Evolutionary conservation across 306 rosid species (phyloP), one percentile per base, ranked within the genome.

Genomic region (Trifolium fragiferum): DNA sequence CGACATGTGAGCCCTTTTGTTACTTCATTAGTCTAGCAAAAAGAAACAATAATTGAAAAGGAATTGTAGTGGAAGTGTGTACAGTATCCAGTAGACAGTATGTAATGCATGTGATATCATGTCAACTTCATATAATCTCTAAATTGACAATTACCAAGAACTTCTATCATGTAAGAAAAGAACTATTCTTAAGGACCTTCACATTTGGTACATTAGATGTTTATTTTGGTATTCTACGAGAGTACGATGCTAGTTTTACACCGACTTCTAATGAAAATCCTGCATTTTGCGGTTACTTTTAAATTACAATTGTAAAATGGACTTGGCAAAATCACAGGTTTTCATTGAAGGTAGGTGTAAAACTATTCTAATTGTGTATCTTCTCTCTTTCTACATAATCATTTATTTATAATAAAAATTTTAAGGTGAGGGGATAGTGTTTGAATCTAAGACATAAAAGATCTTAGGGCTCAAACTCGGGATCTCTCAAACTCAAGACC

Each of bases 1-100:
- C 66, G 83, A 90, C 66, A 82, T 90, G 87, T 93, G 80, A 86
- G 74, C 20, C 43, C 66, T 16, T 77, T 38, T 58, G 35, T 74
- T 43, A 4, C 71, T 62, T 38, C 13, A 38, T 57, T 60, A 60
- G 23, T 51, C 32, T 37, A 38, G 61, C 54, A 41, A 16, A 65
- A 46, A 25, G 43, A 25, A 25, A 44, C 59, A 55, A 55, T n/a
- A 71, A 19, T 21, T 25, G 38, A 33, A 23, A 60, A 12, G 16
- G 25, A 60, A 73, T 64, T 66, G 72, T n/a, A 5, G 18, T 30
- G 25, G 54, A 65, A 54, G 78, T 64, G 62, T 30, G 23, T 63
- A 11, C 49, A 63, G n/a, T 10, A 27, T 47, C 63, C 15, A 5
- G 43, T 73, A 43, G 27, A 32, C 61, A 11, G 66, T 21, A 19